These are phyloP conservation scores for Suillus lakei DNA, from an alignment of 768 basidiomycete species.

Conservation along the genomic window DNA sequence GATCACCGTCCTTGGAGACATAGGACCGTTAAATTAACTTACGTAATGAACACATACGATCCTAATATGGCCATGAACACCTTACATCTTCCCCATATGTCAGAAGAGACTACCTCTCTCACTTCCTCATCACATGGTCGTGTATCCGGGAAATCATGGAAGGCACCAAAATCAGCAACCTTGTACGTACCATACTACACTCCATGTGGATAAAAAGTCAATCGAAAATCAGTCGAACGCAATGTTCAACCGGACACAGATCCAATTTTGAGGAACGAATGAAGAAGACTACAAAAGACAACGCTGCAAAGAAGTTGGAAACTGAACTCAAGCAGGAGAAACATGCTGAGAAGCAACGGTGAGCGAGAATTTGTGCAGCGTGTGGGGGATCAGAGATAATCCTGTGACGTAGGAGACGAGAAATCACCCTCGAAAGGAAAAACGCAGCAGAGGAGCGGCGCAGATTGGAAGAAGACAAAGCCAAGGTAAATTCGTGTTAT, in stretches of 20 bases:
- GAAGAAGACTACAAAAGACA: slow-evolving; percentile 65
- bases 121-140: slow-evolving; percentile 68
- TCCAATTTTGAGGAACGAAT: slow-evolving; percentile 76
- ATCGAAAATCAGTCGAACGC: slow-evolving; percentile 52
- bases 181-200: slow-evolving; percentile 42
- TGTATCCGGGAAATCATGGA: slow-evolving; percentile 75
- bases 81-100: not conserved
- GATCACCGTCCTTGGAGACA: not conserved
- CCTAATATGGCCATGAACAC: not conserved
- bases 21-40: not conserved
- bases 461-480: slow-evolving; percentile 50
- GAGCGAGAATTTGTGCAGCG: slow-evolving; percentile 14
- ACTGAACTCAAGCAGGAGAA: slow-evolving; percentile 79
- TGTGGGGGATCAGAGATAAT: not conserved
- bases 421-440: slow-evolving; percentile 72
- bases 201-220: slow-evolving; percentile 5
- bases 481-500: slow-evolving; percentile 20
- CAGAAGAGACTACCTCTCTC: slow-evolving; percentile 36
- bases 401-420: slow-evolving; percentile 53
- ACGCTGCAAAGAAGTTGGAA: slow-evolving; percentile 76
- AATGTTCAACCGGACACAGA: slow-evolving; percentile 67
- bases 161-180: slow-evolving; percentile 51
- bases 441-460: slow-evolving; percentile 74
- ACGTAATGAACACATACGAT: not conserved
- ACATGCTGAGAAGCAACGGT: slow-evolving; percentile 67